Conservation (phyloP, 495 filamentous ascomycete species). For the Daldinia caldariorum region DNA sequence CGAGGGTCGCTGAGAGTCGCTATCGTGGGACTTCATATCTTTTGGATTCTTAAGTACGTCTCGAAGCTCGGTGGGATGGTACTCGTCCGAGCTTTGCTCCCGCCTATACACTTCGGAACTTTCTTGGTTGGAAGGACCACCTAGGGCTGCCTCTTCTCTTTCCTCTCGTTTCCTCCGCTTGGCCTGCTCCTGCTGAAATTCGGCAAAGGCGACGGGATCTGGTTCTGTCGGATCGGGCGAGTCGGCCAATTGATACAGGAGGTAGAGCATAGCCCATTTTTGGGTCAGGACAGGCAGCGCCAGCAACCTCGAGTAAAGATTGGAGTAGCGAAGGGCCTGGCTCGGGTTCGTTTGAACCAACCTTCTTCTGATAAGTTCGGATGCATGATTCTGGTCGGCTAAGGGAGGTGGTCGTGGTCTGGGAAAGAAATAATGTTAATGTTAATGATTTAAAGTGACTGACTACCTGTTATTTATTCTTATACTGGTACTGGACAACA, state of each 20-base stretch:
- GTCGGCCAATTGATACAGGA: slow-evolving; percentile 83
- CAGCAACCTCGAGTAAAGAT: slow-evolving; percentile 85
- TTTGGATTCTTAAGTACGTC: slow-evolving; percentile 48
- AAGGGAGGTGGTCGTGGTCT: slow-evolving; percentile 48
- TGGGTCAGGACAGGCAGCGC: slow-evolving; percentile 89
- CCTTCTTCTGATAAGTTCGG: slow-evolving; percentile 89
- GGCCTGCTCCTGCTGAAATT: slow-evolving; percentile 47
- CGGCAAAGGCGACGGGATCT: slow-evolving; percentile 47
- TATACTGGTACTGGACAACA: too few relatives aligned
- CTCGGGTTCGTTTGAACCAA: slow-evolving; percentile 81
- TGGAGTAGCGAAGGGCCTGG: slow-evolving; percentile 86
- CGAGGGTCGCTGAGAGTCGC: slow-evolving; percentile 37
- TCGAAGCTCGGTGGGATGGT: slow-evolving; percentile 46
- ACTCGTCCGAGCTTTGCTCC: slow-evolving; percentile 32
- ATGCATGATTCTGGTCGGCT: slow-evolving; percentile 84
- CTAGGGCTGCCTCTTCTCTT: slow-evolving; percentile 40
- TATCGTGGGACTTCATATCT: slow-evolving; percentile 42
- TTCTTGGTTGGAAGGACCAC: slow-evolving; percentile 43
- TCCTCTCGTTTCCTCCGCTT: slow-evolving; percentile 36
- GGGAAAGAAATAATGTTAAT: slow-evolving; percentile 32
- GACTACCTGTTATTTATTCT: too few relatives aligned
- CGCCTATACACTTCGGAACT: slow-evolving; percentile 19
- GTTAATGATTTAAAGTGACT: too few relatives aligned
- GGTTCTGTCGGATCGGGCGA: slow-evolving; percentile 62
- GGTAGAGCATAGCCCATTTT: slow-evolving; percentile 95